A percentile compares a stretch with the other conserved stretches of the same genome.
phyloP scores from a whole-genome alignment of 2,329 filamentous ascomycete genomes.

The Aureobasidium subglaciale region DNA sequence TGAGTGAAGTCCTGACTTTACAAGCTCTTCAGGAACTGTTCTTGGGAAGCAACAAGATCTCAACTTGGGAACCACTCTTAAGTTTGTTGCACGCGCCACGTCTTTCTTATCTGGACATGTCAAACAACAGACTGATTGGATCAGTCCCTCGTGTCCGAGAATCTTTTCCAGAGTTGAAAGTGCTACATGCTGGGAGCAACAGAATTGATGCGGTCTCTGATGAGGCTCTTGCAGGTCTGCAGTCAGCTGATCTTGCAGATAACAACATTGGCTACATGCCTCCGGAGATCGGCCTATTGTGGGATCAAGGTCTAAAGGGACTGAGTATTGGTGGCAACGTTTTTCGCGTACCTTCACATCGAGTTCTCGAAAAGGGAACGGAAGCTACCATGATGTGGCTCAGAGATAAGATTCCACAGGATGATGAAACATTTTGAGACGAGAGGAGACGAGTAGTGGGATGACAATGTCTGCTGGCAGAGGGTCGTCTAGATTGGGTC shows the following conservation, averaged over 20 bases:
- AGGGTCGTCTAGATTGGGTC: background rate
- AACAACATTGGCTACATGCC: constrained; percentile 82
- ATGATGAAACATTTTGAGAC: constrained; percentile 17
- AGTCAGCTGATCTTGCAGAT: constrained; percentile 70
- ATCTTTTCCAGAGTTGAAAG: constrained; percentile 61
- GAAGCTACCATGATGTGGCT: constrained; percentile 78
- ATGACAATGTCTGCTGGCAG: constrained; percentile 11
- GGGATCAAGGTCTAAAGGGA: constrained; percentile 55
- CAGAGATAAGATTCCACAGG: constrained; percentile 60
- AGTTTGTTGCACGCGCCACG: constrained; percentile 63
- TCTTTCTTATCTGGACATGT: constrained; percentile 72
- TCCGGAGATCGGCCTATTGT: constrained; percentile 70
- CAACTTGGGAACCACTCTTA: constrained; percentile 59
- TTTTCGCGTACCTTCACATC: constrained; percentile 80
- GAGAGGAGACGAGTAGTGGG: background rate
- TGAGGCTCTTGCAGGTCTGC: constrained; percentile 65
- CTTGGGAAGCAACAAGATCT: constrained; percentile 66
- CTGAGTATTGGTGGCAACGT: constrained; percentile 78
- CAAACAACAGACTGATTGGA: constrained; percentile 68
- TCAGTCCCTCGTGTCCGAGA: constrained; percentile 59
- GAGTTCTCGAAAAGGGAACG: constrained; percentile 77
- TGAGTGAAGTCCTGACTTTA: constrained; percentile 52
- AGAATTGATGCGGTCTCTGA: constrained; percentile 61
- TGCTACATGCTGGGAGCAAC: constrained; percentile 73
- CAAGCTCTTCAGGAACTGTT: constrained; percentile 71